Conservation (phyloP, 768 basidiomycete species). For the Mrakia hoshinonis region DNA sequence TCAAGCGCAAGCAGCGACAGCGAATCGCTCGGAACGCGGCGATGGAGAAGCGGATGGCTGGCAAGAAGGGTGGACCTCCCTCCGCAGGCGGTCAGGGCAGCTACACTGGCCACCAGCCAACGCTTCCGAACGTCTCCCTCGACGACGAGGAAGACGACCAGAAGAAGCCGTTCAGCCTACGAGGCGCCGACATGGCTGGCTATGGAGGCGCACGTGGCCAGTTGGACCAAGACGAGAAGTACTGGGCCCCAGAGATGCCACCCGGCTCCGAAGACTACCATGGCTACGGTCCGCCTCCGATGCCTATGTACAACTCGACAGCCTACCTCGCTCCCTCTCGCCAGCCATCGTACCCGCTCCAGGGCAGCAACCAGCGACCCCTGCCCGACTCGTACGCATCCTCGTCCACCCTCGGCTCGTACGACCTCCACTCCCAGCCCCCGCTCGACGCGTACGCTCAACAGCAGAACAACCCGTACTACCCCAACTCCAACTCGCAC, state of each 20-base stretch:
- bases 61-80: constrained; percentile 76
- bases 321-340: constrained; percentile 1
- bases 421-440: constrained; percentile 5
- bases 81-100: constrained; percentile 45
- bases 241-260: constrained; percentile 11
- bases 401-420: constrained; percentile 4
- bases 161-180: constrained; percentile 1
- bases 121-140: constrained; percentile 81
- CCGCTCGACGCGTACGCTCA: background rate
- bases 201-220: background rate
- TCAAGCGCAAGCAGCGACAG: constrained; percentile 82
- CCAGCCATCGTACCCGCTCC: background rate
- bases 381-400: constrained; percentile 7
- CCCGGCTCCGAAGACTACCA: constrained; percentile 7
- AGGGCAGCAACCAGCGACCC: background rate
- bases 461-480: background rate
- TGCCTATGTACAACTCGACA: constrained; percentile 7
- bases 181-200: constrained; percentile 8
- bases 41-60: constrained; percentile 80
- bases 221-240: background rate
- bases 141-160: constrained; percentile 57
- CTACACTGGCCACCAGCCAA: constrained; percentile 70
- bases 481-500: background rate
- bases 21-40: constrained; percentile 70
- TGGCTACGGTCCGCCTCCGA: constrained; percentile 11